These are phyloP conservation scores for Chaetomium fimeti DNA, from an alignment of 495 filamentous ascomycete genomes.

Conservation along the genomic window DNA sequence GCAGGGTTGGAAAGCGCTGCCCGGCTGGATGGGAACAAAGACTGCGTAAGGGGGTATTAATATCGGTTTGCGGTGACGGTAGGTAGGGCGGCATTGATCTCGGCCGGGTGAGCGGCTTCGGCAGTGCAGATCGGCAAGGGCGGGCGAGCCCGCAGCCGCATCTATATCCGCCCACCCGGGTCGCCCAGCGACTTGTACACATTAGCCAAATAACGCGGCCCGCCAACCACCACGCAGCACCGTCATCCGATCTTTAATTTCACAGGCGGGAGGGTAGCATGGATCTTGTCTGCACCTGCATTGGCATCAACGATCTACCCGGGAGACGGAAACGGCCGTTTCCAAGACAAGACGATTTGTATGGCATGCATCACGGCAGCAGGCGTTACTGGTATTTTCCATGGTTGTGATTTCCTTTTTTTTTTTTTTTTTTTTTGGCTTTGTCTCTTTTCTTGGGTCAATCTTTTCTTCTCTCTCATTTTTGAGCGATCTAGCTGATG, in stretches of 20 bases:
- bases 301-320: slow-evolving; percentile 3
- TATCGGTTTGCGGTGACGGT: background rate
- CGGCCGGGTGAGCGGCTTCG: slow-evolving; percentile 19
- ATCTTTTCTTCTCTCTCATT: background rate
- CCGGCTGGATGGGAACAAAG: slow-evolving; percentile 38
- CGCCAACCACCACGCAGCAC: background rate
- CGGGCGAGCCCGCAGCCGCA: background rate
- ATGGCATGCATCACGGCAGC: slow-evolving; percentile 20
- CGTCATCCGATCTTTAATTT: background rate
- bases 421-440: slow-evolving; percentile 5
- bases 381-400: slow-evolving; percentile 8
- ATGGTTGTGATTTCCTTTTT: slow-evolving; percentile 4
- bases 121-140: slow-evolving; percentile 13
- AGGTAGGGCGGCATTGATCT: slow-evolving; percentile 14
- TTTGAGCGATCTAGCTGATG: slow-evolving; percentile 6
- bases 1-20: slow-evolving; percentile 50
- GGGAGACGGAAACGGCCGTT: slow-evolving; percentile 1
- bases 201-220: background rate
- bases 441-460: slow-evolving; percentile 7
- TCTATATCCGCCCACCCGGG: background rate
- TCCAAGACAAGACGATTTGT: slow-evolving; percentile 17
- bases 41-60: slow-evolving; percentile 16
- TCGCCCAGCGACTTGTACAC: background rate
- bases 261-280: slow-evolving; percentile 3
- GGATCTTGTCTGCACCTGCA: background rate